Percentiles rank a stretch among this genome's conserved stretches.
Conservation (phyloP, 257 asterid species). For the Nicotiana tomentosiformis region DNA sequence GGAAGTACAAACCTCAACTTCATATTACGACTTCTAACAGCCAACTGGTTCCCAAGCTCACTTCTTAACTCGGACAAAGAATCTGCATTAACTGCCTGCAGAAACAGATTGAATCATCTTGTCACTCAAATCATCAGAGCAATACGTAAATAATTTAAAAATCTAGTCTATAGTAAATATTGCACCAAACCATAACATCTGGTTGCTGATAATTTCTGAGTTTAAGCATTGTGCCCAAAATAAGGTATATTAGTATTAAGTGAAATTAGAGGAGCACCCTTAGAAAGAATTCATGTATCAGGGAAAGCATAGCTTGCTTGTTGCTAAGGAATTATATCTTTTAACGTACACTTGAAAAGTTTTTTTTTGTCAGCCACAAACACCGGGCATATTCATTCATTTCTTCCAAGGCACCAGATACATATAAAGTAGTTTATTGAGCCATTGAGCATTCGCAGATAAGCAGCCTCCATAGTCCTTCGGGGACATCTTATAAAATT, state of each 20-base stretch:
- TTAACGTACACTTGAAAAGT: neutral
- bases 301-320: neutral
- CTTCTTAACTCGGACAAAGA: conserved; percentile 66
- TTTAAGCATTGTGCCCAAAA: neutral
- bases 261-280: neutral
- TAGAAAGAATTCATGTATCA: neutral
- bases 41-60: conserved; percentile 88
- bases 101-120: neutral
- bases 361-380: neutral
- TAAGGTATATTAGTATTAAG: neutral
- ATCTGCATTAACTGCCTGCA: conserved; percentile 78
- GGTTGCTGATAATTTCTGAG: neutral
- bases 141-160: neutral
- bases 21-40: conserved; percentile 59
- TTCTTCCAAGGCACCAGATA: neutral
- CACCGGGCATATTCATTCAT: neutral
- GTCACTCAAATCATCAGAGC: neutral
- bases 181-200: neutral
- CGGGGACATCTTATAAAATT: neutral
- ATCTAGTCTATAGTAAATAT: neutral
- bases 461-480: neutral
- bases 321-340: neutral
- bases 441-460: neutral
- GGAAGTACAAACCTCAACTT: conserved; percentile 60
- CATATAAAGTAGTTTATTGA: neutral